Base-by-base conservation (phyloP, 768 basidiomycete species). In the Psilocybe sp. region DNA sequence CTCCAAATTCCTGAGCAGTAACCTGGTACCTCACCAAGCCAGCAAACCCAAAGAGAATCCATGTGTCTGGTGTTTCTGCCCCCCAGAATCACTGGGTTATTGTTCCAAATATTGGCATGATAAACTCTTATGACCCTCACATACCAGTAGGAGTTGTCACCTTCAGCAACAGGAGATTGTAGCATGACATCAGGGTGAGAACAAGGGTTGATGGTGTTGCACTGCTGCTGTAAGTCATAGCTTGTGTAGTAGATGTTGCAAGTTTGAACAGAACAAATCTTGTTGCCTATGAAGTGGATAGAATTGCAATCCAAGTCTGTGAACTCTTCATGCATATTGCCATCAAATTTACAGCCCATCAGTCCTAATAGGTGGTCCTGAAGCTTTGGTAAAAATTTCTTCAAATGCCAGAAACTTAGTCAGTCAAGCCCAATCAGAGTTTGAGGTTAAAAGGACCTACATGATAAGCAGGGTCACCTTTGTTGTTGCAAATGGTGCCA, bases 101-200 rank as follows among this genome's bases (percentile, higher is more conserved):
- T n/a, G n/a, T 7, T 44, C 46, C 38, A 37, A 19, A 43, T 46
- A 35, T 23, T 40, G 46, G 49, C 54, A 39, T 60, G 59, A 41
- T 41, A 57, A 9, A 60, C 44, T 4, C 56, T 50, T 1, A 60
- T 23, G 35, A 57, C 52, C 5, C 43, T 48, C 10, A 56, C 54
- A 50, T 57, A 60, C 54, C 53, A 60, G 42, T 51, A 60, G 11
- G 58, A 56, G 36, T 60, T 45, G 19, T 39, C 19, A 1, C 37
- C 3, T 23, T 38, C 40, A 23, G 11, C 15, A n/a, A 39, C 36
- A 1, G 35, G 46, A 4, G 46, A 38, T 28, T 36, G 37, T 15
- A 19, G 15, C 16, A 47, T 38, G 4, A 47, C 36, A 47, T 39
- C 38, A 1, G 46, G 37, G 16, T 39, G 46, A 19, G 35, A 39